Percentiles rank a stretch among this genome's conserved stretches.
These are phyloP conservation scores for Penicillium argentinense DNA, from an alignment of 495 filamentous ascomycete species.

Conservation along the genomic window DNA sequence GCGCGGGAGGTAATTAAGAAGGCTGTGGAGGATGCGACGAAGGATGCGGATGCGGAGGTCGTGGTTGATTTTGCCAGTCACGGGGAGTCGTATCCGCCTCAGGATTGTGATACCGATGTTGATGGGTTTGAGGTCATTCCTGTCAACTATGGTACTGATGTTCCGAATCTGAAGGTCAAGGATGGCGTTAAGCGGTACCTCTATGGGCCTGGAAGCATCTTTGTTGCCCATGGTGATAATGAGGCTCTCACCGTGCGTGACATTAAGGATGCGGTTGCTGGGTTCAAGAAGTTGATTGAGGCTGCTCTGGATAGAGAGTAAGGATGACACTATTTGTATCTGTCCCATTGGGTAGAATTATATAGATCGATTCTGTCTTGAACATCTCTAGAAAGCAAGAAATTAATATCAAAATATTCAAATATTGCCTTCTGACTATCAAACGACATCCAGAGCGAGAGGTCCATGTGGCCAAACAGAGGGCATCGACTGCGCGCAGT, in stretches of 20 bases:
- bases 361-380: no score
- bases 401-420: no score
- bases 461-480: no score
- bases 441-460: no score
- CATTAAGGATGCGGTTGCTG: constrained; percentile 65
- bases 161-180: constrained; percentile 64
- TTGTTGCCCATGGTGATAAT: constrained; percentile 84
- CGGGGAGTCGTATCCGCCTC: constrained; percentile 64
- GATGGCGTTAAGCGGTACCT: constrained; percentile 71
- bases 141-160: constrained; percentile 92
- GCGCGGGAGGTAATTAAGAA: constrained; percentile 51
- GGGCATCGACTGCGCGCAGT: no score
- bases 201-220: constrained; percentile 85
- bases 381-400: no score
- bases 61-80: constrained; percentile 52
- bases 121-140: constrained; percentile 76
- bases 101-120: constrained; percentile 77
- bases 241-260: constrained; percentile 74
- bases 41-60: constrained; percentile 56
- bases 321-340: no score
- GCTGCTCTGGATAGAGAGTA: constrained; percentile 52
- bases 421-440: no score
- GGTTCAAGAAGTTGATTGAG: constrained; percentile 68
- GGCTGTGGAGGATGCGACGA: constrained; percentile 59
- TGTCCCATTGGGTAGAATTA: not conserved